Conservation (phyloP, 2,329 filamentous ascomycete genomes). For the Calonectria montana region DNA sequence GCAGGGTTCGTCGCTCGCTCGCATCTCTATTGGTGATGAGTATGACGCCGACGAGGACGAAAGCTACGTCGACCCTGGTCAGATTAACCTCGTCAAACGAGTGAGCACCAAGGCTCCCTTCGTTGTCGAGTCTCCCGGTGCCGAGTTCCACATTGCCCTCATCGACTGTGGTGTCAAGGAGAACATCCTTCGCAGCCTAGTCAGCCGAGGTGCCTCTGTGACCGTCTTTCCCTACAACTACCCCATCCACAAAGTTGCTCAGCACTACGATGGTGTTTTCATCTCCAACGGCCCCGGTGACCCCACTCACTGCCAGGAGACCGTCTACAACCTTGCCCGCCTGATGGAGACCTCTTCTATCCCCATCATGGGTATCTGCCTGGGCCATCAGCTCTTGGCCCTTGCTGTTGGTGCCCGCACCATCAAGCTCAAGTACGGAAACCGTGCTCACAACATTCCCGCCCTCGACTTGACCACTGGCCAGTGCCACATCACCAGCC, state of each 20-base stretch:
- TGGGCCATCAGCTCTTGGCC: slow-evolving; percentile 93
- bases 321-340: slow-evolving; percentile 90
- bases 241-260: slow-evolving; percentile 96
- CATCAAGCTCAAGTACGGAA: slow-evolving; percentile 98
- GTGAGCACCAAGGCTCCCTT: slow-evolving; percentile 99
- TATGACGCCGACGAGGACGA: slow-evolving; percentile 99
- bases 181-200: slow-evolving; percentile 96
- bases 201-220: slow-evolving; percentile 89
- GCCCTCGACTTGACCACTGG: slow-evolving; percentile 94
- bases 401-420: slow-evolving; percentile 88
- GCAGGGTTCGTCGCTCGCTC: slow-evolving; percentile 93
- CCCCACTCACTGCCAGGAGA: slow-evolving; percentile 95
- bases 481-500: slow-evolving; percentile 97
- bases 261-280: slow-evolving; percentile 98
- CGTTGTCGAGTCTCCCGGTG: slow-evolving; percentile 86
- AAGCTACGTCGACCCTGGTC: slow-evolving; percentile 92
- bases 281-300: slow-evolving; percentile 99
- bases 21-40: slow-evolving; percentile 95
- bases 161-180: slow-evolving; percentile 99
- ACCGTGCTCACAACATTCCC: slow-evolving; percentile 98
- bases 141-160: slow-evolving; percentile 90
- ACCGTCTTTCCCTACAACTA: slow-evolving; percentile 97
- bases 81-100: slow-evolving; percentile 95
- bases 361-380: slow-evolving; percentile 97
- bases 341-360: slow-evolving; percentile 92